Evolutionary conservation across 2,329 filamentous ascomycete genomes (phyloP), one percentile per base, ranked within the genome.

Genomic region (Aspergillus neoniger): DNA sequence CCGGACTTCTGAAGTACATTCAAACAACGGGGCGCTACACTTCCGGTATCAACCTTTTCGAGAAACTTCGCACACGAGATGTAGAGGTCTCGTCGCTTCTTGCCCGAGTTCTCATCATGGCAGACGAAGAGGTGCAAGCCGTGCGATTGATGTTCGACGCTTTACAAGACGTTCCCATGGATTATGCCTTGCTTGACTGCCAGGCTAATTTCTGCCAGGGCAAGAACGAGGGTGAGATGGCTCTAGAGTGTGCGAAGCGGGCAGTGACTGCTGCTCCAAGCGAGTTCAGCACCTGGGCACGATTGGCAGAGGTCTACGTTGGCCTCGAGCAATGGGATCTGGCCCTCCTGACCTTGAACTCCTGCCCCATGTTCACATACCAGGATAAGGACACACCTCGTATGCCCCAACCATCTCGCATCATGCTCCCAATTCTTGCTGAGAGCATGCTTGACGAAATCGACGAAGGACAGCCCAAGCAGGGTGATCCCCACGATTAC

Each of bases 281-380:
- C 75, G 95, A 99, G 75, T 99, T 99, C 72, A 91, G 91, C 57
- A 98, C 95, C 0, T 99, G 95, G 95, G 94, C 95, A 59, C 85
- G 93, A 59, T 79, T 99, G 64, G 93, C 93, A 2, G 92, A 98
- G 74, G 90, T 98, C 32, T 99, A 99, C 69, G 91, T 98, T 58
- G 86, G 89, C 53, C 86, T 96, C 78, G 95, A 99, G 74, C 91
- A 96, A 73, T 99, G 95, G 92, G 95, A 98, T 72, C 87, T 98
- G 67, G 95, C 95, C 0, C 84, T 99, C 23, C 88, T 96, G 5
- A 98, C 95, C 4, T 84, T 99, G 55, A 99, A 99, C 79, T 99
- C 95, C 17, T 99, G 95, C 76, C 95, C 95, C 8, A 99, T 99
- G 95, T 99, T 99, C 77, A 99, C 95, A 6, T 98, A 99, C 76